Conservation (phyloP, 2,329 filamentous ascomycete species). For the Mollisia scopiformis region DNA sequence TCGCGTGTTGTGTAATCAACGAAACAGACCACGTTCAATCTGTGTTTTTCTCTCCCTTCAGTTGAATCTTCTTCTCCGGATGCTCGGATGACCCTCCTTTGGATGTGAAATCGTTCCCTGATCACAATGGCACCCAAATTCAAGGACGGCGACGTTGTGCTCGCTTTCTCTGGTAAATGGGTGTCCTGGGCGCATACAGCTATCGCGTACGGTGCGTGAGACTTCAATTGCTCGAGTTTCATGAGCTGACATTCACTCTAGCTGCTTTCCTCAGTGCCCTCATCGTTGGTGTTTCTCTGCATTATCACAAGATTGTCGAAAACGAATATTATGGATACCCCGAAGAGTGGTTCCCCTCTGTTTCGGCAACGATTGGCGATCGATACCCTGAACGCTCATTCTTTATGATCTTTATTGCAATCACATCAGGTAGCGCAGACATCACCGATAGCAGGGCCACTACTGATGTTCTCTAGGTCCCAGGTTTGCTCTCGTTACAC, state of each 20-base stretch:
- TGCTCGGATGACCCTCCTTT: conserved; percentile 32
- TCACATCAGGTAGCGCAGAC: conserved; percentile 75
- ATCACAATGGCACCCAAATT: conserved; percentile 52
- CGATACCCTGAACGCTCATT: conserved; percentile 95
- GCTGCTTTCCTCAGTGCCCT: conserved; percentile 87
- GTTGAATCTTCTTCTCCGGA: conserved; percentile 24
- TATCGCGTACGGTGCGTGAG: conserved; percentile 73
- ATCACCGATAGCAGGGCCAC: neutral
- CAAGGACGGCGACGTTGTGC: conserved; percentile 64
- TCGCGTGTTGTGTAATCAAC: conserved; percentile 1
- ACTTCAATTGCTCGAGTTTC: neutral
- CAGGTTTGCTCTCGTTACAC: conserved; percentile 83
- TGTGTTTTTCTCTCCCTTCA: neutral
- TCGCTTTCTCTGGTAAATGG: conserved; percentile 82
- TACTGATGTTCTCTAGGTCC: conserved; percentile 60
- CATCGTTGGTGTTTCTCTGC: conserved; percentile 76
- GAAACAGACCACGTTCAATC: neutral
- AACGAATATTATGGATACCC: conserved; percentile 97
- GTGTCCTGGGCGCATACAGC: conserved; percentile 86
- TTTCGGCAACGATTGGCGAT: conserved; percentile 96
- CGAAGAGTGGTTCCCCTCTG: conserved; percentile 94
- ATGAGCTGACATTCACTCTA: conserved; percentile 39
- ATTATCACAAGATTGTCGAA: conserved; percentile 96
- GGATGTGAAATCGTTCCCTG: conserved; percentile 30
- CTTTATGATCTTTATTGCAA: conserved; percentile 96